Percentiles rank a stretch among this genome's conserved stretches.
phyloP scores from a whole-genome alignment of 2,329 filamentous ascomycete genomes.

The Cercospora zeina region DNA sequence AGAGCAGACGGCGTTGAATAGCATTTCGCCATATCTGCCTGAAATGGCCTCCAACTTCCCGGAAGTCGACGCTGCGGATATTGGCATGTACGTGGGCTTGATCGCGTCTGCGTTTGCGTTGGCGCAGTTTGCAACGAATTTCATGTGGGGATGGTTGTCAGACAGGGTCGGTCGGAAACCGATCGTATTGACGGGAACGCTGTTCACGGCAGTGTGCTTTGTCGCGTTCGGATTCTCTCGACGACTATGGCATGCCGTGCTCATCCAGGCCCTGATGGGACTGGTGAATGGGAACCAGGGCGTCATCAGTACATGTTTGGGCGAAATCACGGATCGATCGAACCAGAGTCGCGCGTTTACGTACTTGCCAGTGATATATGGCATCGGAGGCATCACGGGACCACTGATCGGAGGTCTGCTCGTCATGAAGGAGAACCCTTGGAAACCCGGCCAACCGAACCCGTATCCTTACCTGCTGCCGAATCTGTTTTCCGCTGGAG shows the following conservation, averaged over 20 bases:
- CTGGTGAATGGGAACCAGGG: slow-evolving; percentile 93
- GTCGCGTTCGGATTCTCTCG: slow-evolving; percentile 82
- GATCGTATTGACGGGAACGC: slow-evolving; percentile 76
- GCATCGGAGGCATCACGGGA: slow-evolving; percentile 87
- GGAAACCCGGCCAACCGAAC: slow-evolving; percentile 53
- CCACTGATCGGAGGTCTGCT: slow-evolving; percentile 86
- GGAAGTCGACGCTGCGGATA: slow-evolving; percentile 68
- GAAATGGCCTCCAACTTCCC: slow-evolving; percentile 87
- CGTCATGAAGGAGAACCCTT: slow-evolving; percentile 63
- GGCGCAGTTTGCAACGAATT: slow-evolving; percentile 89
- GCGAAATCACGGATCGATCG: slow-evolving; percentile 90
- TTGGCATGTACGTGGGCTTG: slow-evolving; percentile 84
- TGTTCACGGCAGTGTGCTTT: slow-evolving; percentile 80
- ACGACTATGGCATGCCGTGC: slow-evolving; percentile 77
- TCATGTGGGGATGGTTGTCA: slow-evolving; percentile 84
- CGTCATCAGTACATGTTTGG: slow-evolving; percentile 87
- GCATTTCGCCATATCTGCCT: slow-evolving; percentile 91
- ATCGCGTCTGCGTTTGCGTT: slow-evolving; percentile 89
- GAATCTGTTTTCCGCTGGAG: slow-evolving; percentile 72
- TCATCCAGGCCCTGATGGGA: slow-evolving; percentile 88
- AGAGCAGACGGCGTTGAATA: slow-evolving; percentile 96
- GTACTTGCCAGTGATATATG: slow-evolving; percentile 94
- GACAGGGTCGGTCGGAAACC: slow-evolving; percentile 80
- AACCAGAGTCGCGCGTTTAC: slow-evolving; percentile 94
- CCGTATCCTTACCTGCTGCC: slow-evolving; percentile 81